These are phyloP conservation scores for Fusarium sp. DNA, from an alignment of 2,329 filamentous ascomycete species.

Conservation along the genomic window DNA sequence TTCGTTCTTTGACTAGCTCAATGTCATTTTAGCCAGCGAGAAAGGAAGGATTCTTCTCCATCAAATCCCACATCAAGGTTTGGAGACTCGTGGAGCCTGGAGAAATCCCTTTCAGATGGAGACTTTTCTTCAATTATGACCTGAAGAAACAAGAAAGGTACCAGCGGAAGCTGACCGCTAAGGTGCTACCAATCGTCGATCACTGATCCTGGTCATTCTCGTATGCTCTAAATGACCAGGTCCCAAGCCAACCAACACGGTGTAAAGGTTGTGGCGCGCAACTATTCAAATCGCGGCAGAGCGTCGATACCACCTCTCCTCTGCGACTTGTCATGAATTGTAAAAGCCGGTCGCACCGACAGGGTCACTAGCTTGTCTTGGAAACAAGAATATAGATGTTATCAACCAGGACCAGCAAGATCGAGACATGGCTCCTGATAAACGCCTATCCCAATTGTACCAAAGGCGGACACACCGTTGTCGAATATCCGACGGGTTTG, in stretches of 20 bases:
- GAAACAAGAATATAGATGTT: constrained; percentile 1
- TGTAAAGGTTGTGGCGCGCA: constrained; percentile 30
- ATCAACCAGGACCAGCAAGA: constrained; percentile 9
- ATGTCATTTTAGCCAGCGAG: constrained; percentile 18
- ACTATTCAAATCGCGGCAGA: constrained; percentile 29
- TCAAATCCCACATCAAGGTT: constrained; percentile 27
- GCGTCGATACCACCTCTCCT: constrained; percentile 20
- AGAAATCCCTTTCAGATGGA: constrained; percentile 22
- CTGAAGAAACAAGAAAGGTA: not conserved
- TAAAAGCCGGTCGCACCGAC: constrained; percentile 16
- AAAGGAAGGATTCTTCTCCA: constrained; percentile 32
- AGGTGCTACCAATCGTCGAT: constrained; percentile 33
- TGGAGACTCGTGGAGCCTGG: constrained; percentile 28
- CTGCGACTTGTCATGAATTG: constrained; percentile 24
- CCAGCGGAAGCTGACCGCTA: constrained; percentile 37
- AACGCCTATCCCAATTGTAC: constrained; percentile 26
- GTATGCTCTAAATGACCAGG: constrained; percentile 17
- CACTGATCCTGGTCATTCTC: constrained; percentile 28
- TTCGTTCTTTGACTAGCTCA: constrained; percentile 14
- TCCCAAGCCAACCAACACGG: not conserved
- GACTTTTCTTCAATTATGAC: constrained; percentile 15
- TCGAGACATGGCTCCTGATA: constrained; percentile 13
- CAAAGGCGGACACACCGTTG: constrained; percentile 18
- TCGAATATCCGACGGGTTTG: constrained; percentile 37
- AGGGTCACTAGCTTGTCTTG: constrained; percentile 14